A percentile compares a stretch with the other conserved stretches of the same genome.
phyloP scores from a whole-genome alignment of 2,329 filamentous ascomycete species.

The Annulohypoxylon truncatum region DNA sequence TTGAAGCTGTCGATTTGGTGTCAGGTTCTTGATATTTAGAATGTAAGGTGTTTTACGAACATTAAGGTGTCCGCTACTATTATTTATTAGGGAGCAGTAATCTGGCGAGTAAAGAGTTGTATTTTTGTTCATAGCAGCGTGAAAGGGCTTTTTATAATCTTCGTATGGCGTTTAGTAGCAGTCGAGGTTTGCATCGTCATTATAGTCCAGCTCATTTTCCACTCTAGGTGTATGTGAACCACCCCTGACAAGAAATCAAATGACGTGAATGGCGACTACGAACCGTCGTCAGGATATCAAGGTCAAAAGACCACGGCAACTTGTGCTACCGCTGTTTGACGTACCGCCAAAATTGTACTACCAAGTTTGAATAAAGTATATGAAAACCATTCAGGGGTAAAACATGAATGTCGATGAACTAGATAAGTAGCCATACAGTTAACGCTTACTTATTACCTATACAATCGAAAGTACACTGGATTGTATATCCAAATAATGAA shows the following conservation, averaged over 20 bases:
- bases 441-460: too few relatives aligned
- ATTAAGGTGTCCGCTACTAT: background rate
- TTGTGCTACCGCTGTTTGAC: constrained; percentile 1
- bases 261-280: background rate
- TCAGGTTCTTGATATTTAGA: background rate
- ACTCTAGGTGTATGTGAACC: background rate
- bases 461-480: background rate
- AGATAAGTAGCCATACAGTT: background rate
- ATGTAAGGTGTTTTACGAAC: background rate
- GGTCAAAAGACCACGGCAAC: constrained; percentile 2
- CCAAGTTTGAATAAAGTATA: background rate
- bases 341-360: background rate
- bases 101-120: background rate
- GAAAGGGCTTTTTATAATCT: background rate
- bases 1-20: background rate
- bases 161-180: background rate
- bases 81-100: background rate
- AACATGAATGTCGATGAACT: background rate
- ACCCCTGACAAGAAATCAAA: background rate
- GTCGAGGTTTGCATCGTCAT: background rate
- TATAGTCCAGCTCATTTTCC: background rate
- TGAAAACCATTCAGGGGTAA: background rate
- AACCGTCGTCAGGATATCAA: constrained; percentile 1
- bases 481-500: background rate
- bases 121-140: background rate